Conservation (phyloP, 1,139 yeast species). For the Saccharomyces hybrid region DNA sequence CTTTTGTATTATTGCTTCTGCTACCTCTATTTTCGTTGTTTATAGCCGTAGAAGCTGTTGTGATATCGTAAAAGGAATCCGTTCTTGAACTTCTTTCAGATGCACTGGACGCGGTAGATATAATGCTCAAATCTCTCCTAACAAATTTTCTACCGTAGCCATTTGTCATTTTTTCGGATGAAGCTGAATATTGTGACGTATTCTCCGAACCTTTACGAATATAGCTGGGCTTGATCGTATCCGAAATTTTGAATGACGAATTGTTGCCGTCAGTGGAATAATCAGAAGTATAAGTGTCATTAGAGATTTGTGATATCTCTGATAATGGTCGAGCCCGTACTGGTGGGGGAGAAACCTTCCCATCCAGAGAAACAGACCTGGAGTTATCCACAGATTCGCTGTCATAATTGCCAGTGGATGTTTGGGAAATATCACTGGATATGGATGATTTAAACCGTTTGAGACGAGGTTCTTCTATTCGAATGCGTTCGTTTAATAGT, state of each 20-base stretch:
- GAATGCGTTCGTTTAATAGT: background rate
- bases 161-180: slow-evolving; percentile 7
- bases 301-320: slow-evolving; percentile 57
- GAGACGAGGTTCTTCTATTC: slow-evolving; percentile 13
- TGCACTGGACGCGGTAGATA: slow-evolving; percentile 37
- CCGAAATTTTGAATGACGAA: slow-evolving; percentile 20
- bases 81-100: slow-evolving; percentile 37
- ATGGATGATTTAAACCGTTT: slow-evolving; percentile 25
- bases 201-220: slow-evolving; percentile 11
- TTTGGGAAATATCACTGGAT: slow-evolving; percentile 24
- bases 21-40: slow-evolving; percentile 18
- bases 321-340: slow-evolving; percentile 52
- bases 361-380: slow-evolving; percentile 9
- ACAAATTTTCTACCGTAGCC: slow-evolving; percentile 14
- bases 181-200: slow-evolving; percentile 15
- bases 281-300: slow-evolving; percentile 41
- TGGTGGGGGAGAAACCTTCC: slow-evolving; percentile 12
- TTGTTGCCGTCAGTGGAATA: slow-evolving; percentile 33
- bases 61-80: slow-evolving; percentile 36
- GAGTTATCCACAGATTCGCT: slow-evolving; percentile 14
- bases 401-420: slow-evolving; percentile 19
- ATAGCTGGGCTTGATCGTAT: slow-evolving; percentile 10
- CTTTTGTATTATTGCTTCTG: slow-evolving; percentile 15
- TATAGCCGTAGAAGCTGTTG: slow-evolving; percentile 28
- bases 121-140: slow-evolving; percentile 33